Percentiles rank a stretch among this genome's conserved stretches.
phyloP scores from a whole-genome alignment of 192 early-diverging fungal genomes.

The Coemansia sp. region DNA sequence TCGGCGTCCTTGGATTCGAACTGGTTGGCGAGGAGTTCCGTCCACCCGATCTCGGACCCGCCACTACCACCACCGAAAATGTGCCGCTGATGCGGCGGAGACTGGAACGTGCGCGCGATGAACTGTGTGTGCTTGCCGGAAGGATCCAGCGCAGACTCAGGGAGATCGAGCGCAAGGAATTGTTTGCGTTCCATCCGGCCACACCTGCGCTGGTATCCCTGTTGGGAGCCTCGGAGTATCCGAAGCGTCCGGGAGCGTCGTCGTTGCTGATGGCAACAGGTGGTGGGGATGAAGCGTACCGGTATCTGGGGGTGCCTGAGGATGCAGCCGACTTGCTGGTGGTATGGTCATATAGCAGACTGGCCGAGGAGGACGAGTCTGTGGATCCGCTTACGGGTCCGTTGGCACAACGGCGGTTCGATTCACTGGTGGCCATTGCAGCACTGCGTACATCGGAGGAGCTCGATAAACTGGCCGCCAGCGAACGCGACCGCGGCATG shows the following conservation, averaged over 20 bases:
- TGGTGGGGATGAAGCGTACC: conserved; percentile 29
- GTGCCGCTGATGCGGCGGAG: conserved; percentile 9
- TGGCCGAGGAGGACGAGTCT: conserved; percentile 49
- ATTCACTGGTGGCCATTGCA: conserved; percentile 45
- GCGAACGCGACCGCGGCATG: conserved; percentile 57
- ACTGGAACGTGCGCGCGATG: conserved; percentile 26
- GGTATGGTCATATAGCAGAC: conserved; percentile 55
- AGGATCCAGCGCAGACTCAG: conserved; percentile 37
- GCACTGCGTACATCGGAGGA: conserved; percentile 28
- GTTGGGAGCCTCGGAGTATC: conserved; percentile 22
- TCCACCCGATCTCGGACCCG: conserved; percentile 17
- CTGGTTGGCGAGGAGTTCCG: conserved; percentile 18
- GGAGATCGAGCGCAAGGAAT: conserved; percentile 15
- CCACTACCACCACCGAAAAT: neutral
- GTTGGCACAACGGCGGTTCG: conserved; percentile 39
- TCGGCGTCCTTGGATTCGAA: conserved; percentile 42
- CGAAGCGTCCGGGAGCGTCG: neutral
- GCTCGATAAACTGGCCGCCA: conserved; percentile 52
- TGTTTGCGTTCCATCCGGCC: neutral
- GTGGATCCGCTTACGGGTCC: conserved; percentile 21
- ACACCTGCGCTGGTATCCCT: neutral
- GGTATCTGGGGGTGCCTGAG: conserved; percentile 40
- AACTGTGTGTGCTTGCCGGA: conserved; percentile 22
- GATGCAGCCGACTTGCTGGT: conserved; percentile 55
- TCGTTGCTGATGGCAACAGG: conserved; percentile 3